Base-by-base conservation (phyloP, 495 filamentous ascomycete genomes). In the Chaetomium tenue region DNA sequence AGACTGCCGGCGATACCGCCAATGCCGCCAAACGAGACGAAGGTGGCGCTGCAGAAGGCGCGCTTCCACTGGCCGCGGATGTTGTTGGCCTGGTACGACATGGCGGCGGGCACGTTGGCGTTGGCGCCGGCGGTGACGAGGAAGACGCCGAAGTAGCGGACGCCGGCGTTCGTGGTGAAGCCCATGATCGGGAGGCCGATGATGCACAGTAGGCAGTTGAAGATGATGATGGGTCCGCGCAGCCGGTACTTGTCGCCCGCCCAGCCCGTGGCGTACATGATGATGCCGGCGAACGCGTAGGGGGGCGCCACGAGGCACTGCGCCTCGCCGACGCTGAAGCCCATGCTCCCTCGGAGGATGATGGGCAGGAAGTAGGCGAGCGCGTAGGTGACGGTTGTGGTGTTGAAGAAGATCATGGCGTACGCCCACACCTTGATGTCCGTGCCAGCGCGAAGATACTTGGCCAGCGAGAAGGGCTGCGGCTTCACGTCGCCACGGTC, bases 51-150 rank as follows among this genome's bases (percentile, higher is more conserved):
- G 70, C 77, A 82, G 46, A 89, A 81, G 0, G 86, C 86, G 2
- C 87, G 79, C 63, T 84, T 87, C 87, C 86, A 88, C 73, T 88
- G 86, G 20, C 86, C 86, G 51, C 84, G 83, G 70, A 88, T 82
- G 71, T 89, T 89, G 76, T 88, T 88, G 33, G 85, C 84, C 73
- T 89, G 86, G 69, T 87, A 88, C 0, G 85, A 80, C 80, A 89
- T 77, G 51, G 78, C 66, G 18, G 74, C 71, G 6, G 83, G 87
- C 42, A 87, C 81, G 69, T 88, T 88, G 18, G 85, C 78, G 72
- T 89, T 89, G 52, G 79, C 78, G 16, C 82, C 82, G 4, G 83
- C 82, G 1, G 84, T 85, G 39, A 81, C 79, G 42, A 89, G 73
- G 77, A 89, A 90, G 25, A 87, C 82, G 44, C 87, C 87, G 58